Evolutionary conservation across 306 rosid species (phyloP), one percentile per base, ranked within the genome.

Genomic region (Quercus engelmannii): DNA sequence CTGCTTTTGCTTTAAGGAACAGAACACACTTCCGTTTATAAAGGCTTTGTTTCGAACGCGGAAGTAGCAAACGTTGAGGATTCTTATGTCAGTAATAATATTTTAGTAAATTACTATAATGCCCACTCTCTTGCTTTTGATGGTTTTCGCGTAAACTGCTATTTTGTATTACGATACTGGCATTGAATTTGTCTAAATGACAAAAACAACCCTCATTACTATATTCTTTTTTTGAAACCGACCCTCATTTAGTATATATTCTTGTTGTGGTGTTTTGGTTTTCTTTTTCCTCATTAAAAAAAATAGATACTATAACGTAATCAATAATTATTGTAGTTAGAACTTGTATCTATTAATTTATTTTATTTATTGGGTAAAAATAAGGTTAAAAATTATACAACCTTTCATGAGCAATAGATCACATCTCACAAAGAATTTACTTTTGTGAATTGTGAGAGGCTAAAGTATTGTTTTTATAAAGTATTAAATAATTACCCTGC

Each of bases 51-150:
- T 4, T 49, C 41, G 17, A 54, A 78, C 74, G 68, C 57, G n/a
- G 74, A 25, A 28, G 10, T 49, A 49, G 21, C 5, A 65, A 33
- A 74, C 80, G 83, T 38, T 4, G 67, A 26, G 1, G 68, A 13
- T 30, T 72, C 82, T 76, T 75, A 76, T 74, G n/a, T 13, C 0
- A 14, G 5, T 15, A 71, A 13, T 5, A 57, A 33, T 46, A 49
- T 17, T 91, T 23, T 85, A 0, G 1, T n/a, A 63, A 84, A 81
- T 75, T 52, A 52, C 94, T 0, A 0, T 74, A 71, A 6, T 85
- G 67, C 81, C 76, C 92, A 18, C 12, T 20, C 1, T 0, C 2
- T 30, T 6, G 18, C 71, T 15, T 1, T 43, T 28, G 49, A 1
- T 43, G 23, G 52, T 76, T 10, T 4, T n/a, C 0, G 35, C 0